Conservation (phyloP, 192 early-diverging fungal species). For the Coemansia sp. region DNA sequence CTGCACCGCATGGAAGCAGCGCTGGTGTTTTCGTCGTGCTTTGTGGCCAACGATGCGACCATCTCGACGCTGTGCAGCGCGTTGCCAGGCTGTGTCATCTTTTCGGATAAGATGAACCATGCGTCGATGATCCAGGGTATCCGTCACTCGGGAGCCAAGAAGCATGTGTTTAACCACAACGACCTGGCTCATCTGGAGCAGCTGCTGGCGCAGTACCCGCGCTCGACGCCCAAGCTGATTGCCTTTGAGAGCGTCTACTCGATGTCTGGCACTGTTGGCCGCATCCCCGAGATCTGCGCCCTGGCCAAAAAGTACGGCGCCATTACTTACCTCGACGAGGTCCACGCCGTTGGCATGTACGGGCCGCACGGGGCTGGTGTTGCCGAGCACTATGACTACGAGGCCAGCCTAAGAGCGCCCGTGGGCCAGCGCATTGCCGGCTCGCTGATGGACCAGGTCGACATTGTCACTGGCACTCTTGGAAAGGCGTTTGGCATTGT, state of each 20-base stretch:
- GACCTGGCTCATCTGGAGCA: slow-evolving; percentile 88
- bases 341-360: slow-evolving; percentile 99
- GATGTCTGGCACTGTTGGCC: slow-evolving; percentile 95
- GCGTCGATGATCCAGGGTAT: slow-evolving; percentile 99
- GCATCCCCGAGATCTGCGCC: slow-evolving; percentile 86
- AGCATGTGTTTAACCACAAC: slow-evolving; percentile 94
- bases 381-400: slow-evolving; percentile 90
- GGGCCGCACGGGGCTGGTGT: slow-evolving; percentile 92
- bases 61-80: slow-evolving; percentile 85
- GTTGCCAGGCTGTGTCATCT: slow-evolving; percentile 91
- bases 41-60: slow-evolving; percentile 98
- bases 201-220: slow-evolving; percentile 78
- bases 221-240: slow-evolving; percentile 90
- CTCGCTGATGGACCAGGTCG: slow-evolving; percentile 82
- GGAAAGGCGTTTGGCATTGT: slow-evolving; percentile 98
- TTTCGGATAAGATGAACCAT: slow-evolving; percentile 94
- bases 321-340: slow-evolving; percentile 96
- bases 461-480: slow-evolving; percentile 95
- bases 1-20: slow-evolving; percentile 92
- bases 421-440: slow-evolving; percentile 52
- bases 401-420: slow-evolving; percentile 62
- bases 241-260: slow-evolving; percentile 98
- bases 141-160: slow-evolving; percentile 83
- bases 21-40: slow-evolving; percentile 96
- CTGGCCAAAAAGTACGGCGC: slow-evolving; percentile 95